Evolutionary conservation across 169 alveolate species (phyloP).

Genomic region (Cryptosporidium sp.): DNA sequence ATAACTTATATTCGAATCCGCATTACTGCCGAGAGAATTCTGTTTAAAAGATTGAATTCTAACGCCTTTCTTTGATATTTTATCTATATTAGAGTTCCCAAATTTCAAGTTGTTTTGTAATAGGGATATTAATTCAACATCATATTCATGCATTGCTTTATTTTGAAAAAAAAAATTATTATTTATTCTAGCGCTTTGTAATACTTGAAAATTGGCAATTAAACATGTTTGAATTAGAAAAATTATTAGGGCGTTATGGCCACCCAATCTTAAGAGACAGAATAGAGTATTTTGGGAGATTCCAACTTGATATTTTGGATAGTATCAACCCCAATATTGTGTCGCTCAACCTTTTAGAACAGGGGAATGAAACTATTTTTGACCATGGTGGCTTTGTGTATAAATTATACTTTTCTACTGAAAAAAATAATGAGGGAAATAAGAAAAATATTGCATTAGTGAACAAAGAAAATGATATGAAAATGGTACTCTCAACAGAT

Average conservation of each 20-base stretch:
- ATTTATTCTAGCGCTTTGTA: slow-evolving; percentile 3
- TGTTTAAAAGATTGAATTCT: neutral
- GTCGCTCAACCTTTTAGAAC: slow-evolving; percentile 4
- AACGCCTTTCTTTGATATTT: neutral
- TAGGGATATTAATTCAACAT: slow-evolving; percentile 35
- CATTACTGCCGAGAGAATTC: neutral
- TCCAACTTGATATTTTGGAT: neutral
- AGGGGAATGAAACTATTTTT: slow-evolving; percentile 28
- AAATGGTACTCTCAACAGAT: neutral
- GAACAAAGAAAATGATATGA: neutral
- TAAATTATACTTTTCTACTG: slow-evolving; percentile 24
- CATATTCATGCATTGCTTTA: slow-evolving; percentile 39
- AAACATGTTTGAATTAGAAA: slow-evolving; percentile 34
- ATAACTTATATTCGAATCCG: neutral
- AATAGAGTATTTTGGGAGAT: neutral
- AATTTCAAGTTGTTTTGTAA: neutral
- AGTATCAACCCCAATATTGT: neutral
- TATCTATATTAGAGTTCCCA: neutral
- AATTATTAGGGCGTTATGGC: slow-evolving; percentile 15
- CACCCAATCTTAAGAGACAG: slow-evolving; percentile 46
- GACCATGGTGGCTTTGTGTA: slow-evolving; percentile 33
- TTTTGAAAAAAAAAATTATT: neutral
- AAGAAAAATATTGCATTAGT: neutral
- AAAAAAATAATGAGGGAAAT: neutral
- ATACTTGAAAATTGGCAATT: neutral